Evolutionary conservation across 108 stramenopile species (phyloP).

Genomic region (Cyclotella cryptica): DNA sequence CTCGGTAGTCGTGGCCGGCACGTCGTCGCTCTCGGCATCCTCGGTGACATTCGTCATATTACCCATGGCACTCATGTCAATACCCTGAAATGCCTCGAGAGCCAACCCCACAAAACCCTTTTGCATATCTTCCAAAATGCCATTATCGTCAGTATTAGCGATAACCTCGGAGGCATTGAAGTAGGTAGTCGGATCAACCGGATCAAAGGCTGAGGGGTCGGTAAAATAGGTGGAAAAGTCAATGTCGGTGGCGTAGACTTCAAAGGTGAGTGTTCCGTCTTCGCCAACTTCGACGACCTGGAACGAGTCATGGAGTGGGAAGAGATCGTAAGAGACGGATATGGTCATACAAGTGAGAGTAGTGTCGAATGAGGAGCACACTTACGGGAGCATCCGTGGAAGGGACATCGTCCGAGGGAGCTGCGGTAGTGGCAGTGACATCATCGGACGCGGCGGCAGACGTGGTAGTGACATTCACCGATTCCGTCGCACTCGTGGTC

Average conservation of each 20-base stretch:
- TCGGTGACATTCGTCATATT: background rate
- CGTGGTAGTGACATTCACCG: background rate
- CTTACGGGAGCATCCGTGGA: background rate
- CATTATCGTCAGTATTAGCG: conserved; percentile 41
- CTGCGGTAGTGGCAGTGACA: background rate
- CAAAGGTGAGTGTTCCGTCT: background rate
- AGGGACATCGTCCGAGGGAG: background rate
- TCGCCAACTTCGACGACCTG: background rate
- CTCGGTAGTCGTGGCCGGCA: background rate
- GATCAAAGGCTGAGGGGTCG: background rate
- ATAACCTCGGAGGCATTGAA: conserved; percentile 45
- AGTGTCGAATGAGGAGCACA: too few relatives aligned
- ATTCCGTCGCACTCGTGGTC: too few relatives aligned
- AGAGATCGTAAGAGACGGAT: conserved; percentile 6
- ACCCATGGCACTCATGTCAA: background rate
- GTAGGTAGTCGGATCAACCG: background rate
- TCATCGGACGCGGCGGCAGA: background rate
- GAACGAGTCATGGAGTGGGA: too few relatives aligned
- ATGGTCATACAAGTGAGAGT: too few relatives aligned
- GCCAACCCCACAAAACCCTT: conserved; percentile 50
- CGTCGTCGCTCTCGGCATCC: background rate
- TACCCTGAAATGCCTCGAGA: too few relatives aligned
- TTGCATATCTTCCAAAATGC: conserved; percentile 62
- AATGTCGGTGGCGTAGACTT: background rate
- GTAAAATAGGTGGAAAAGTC: background rate